phyloP scores from a whole-genome alignment of 2,329 filamentous ascomycete genomes.

The Colletotrichum siamense region DNA sequence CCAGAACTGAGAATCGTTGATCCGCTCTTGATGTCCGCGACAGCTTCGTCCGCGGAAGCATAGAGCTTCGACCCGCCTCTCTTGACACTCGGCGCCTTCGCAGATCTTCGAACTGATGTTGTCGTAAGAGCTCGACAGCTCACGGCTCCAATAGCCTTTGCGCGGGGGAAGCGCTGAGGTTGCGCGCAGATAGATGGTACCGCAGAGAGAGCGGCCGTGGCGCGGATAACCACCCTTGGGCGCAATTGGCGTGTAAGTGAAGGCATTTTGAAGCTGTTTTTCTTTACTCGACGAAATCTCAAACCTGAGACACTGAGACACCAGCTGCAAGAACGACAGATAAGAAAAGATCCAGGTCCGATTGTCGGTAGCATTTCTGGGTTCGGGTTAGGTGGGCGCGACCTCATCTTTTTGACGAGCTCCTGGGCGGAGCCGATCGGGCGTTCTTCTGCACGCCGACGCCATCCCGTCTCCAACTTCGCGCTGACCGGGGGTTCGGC shows the following conservation, averaged over 20 bases:
- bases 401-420: conserved; percentile 16
- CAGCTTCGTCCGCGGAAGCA: conserved; percentile 67
- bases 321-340: neutral
- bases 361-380: neutral
- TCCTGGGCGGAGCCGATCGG: neutral
- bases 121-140: conserved; percentile 13
- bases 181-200: neutral
- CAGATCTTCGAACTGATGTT: neutral
- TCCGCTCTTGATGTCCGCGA: conserved; percentile 73
- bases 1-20: conserved; percentile 77
- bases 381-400: conserved; percentile 19
- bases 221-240: conserved; percentile 13
- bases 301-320: neutral
- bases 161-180: conserved; percentile 12
- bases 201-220: neutral
- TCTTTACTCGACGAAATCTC: neutral
- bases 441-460: conserved; percentile 12
- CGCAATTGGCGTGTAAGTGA: conserved; percentile 12
- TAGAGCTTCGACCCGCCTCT: conserved; percentile 53
- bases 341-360: neutral
- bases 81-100: conserved; percentile 18
- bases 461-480: neutral
- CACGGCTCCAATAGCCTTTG: neutral
- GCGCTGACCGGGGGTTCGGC: neutral
- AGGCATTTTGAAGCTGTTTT: neutral